These are phyloP conservation scores for Aschersonia sp. DNA, from an alignment of 2,329 filamentous ascomycete genomes.

Conservation along the genomic window DNA sequence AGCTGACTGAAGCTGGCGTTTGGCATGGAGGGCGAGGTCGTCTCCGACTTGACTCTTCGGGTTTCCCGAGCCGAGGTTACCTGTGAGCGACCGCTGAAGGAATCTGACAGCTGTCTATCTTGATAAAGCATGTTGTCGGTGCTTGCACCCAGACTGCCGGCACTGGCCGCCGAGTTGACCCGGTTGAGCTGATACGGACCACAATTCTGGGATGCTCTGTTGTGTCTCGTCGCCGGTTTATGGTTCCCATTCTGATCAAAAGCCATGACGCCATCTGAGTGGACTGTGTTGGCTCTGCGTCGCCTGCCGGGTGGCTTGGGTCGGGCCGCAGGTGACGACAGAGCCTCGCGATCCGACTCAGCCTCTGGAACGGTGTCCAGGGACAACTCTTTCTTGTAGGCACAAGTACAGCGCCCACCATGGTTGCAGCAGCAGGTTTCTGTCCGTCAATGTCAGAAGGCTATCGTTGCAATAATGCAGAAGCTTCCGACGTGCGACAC, in stretches of 20 bases:
- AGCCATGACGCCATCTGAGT: slow-evolving; percentile 42
- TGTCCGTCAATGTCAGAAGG: slow-evolving; percentile 11
- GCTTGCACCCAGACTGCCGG: slow-evolving; percentile 30
- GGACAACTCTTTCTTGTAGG: slow-evolving; percentile 43
- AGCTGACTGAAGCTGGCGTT: slow-evolving; percentile 35
- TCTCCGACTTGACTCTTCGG: slow-evolving; percentile 45
- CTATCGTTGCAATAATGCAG: too few species aligned
- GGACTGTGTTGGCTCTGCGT: slow-evolving; percentile 46
- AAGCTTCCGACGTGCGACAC: background rate
- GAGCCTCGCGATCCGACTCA: slow-evolving; percentile 36
- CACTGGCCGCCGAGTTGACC: slow-evolving; percentile 41
- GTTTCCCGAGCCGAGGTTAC: slow-evolving; percentile 27
- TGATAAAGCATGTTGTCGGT: slow-evolving; percentile 25
- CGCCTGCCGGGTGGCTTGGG: slow-evolving; percentile 31
- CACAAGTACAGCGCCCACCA: slow-evolving; percentile 51
- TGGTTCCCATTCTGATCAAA: slow-evolving; percentile 52
- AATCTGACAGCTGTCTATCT: slow-evolving; percentile 17
- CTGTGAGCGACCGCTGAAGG: slow-evolving; percentile 17
- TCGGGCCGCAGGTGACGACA: slow-evolving; percentile 12
- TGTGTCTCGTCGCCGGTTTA: slow-evolving; percentile 46
- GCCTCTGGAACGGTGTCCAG: slow-evolving; percentile 52
- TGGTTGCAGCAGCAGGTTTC: slow-evolving; percentile 59
- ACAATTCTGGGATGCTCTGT: slow-evolving; percentile 45
- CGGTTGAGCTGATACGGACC: slow-evolving; percentile 47
- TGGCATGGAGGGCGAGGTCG: slow-evolving; percentile 42